phyloP scores from a whole-genome alignment of 1,284 basidiomycete genomes.

The Mycosarcoma maydis region DNA sequence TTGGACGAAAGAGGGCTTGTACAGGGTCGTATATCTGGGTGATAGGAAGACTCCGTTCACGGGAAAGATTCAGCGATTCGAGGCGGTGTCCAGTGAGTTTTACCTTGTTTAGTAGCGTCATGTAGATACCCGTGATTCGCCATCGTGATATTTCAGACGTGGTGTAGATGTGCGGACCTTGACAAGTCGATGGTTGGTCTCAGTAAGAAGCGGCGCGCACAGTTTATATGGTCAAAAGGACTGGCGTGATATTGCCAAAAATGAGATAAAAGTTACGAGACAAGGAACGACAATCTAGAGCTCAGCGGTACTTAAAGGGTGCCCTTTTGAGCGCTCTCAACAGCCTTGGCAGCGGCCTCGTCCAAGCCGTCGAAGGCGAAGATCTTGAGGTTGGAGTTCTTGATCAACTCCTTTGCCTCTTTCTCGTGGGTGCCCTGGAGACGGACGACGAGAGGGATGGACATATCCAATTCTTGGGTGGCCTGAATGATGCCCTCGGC shows the following conservation, averaged over 20 bases:
- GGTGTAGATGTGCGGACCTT: no score
- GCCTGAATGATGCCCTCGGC: constrained; percentile 91
- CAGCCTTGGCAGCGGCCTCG: constrained; percentile 49
- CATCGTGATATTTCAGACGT: no score
- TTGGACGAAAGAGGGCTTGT: constrained; percentile 73
- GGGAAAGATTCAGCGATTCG: constrained; percentile 38
- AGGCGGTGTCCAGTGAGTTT: constrained; percentile 24
- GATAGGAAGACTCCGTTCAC: constrained; percentile 75
- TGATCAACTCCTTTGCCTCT: constrained; percentile 85
- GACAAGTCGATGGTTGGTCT: no score
- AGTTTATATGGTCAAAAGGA: neutral
- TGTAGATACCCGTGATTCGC: neutral
- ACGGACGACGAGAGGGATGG: constrained; percentile 89
- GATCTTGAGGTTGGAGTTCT: constrained; percentile 82
- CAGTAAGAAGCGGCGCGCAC: no score
- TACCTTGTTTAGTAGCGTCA: constrained; percentile 22
- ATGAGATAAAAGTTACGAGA: neutral
- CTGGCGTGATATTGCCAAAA: neutral
- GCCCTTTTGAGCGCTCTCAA: constrained; percentile 48
- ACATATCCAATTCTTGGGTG: constrained; percentile 86
- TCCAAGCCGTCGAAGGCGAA: constrained; percentile 48
- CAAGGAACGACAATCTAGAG: no score
- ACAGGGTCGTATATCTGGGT: constrained; percentile 78
- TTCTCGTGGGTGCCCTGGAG: constrained; percentile 96
- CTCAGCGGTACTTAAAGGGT: constrained; percentile 5